phyloP scores from a whole-genome alignment of 306 rosid species.

The Hippophae rhamnoides region DNA sequence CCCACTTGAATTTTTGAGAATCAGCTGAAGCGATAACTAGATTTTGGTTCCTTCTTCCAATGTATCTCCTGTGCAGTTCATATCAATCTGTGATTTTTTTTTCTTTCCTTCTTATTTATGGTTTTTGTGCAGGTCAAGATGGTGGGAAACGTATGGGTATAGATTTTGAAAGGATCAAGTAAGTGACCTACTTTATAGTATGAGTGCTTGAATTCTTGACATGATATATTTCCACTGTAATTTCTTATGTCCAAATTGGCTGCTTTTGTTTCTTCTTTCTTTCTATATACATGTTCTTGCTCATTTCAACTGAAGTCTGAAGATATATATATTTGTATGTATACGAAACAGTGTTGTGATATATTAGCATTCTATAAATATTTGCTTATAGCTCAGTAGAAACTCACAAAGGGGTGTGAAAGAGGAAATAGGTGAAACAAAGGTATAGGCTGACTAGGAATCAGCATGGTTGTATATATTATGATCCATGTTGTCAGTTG shows the following conservation, averaged over 20 bases:
- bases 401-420: too few species aligned
- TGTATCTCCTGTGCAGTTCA: not conserved
- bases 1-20: too few species aligned
- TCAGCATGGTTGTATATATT: too few species aligned
- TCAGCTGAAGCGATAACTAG: too few species aligned
- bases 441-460: too few species aligned
- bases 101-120: conserved; percentile 5
- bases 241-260: not conserved
- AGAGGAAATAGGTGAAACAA: too few species aligned
- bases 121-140: conserved; percentile 59
- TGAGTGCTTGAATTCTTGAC: not conserved
- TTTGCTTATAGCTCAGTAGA: too few species aligned
- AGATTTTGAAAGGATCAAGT: conserved; percentile 84
- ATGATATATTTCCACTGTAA: not conserved
- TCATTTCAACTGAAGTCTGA: not conserved
- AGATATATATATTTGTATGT: not conserved
- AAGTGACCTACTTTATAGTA: conserved; percentile 18
- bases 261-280: not conserved
- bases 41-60: too few species aligned
- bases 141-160: conserved; percentile 88
- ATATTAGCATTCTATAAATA: too few species aligned
- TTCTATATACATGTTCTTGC: not conserved
- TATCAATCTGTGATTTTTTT: conserved; percentile 13
- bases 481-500: too few species aligned
- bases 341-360: too few species aligned